These are phyloP conservation scores for Daldinia sp. DNA, from an alignment of 2,329 filamentous ascomycete genomes.

Conservation along the genomic window DNA sequence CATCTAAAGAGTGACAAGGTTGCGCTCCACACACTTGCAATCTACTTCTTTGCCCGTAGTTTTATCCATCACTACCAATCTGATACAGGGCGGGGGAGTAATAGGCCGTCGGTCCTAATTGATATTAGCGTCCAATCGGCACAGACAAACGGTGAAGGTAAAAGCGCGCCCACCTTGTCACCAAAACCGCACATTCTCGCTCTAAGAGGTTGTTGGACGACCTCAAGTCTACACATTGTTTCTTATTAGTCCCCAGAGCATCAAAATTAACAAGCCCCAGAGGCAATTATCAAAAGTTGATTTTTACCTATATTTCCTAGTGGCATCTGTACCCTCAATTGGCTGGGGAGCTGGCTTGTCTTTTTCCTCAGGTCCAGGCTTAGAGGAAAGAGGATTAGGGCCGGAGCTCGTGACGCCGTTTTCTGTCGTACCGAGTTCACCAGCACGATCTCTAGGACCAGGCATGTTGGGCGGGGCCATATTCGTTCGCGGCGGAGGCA, in stretches of 20 bases:
- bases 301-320: conserved; percentile 45
- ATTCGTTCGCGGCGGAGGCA: conserved; percentile 45
- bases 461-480: conserved; percentile 44
- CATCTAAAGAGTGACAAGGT: conserved; percentile 5
- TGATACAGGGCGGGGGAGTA: conserved; percentile 91
- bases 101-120: conserved; percentile 89
- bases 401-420: conserved; percentile 39
- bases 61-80: conserved; percentile 79
- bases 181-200: conserved; percentile 99
- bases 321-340: conserved; percentile 42
- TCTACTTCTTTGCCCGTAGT: conserved; percentile 82
- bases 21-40: conserved; percentile 69
- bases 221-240: conserved; percentile 70
- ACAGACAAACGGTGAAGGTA: conserved; percentile 12
- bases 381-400: conserved; percentile 35
- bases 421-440: conserved; percentile 39
- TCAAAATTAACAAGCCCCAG: conserved; percentile 3
- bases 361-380: conserved; percentile 41
- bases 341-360: conserved; percentile 38
- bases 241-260: conserved; percentile 32
- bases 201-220: conserved; percentile 89
- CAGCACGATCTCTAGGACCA: conserved; percentile 40
- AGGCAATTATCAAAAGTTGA: not conserved
- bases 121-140: conserved; percentile 26
- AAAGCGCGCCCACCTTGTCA: conserved; percentile 76